Evolutionary conservation across 192 early-diverging fungal species (phyloP).

Genomic region (Thamnidium elegans): DNA sequence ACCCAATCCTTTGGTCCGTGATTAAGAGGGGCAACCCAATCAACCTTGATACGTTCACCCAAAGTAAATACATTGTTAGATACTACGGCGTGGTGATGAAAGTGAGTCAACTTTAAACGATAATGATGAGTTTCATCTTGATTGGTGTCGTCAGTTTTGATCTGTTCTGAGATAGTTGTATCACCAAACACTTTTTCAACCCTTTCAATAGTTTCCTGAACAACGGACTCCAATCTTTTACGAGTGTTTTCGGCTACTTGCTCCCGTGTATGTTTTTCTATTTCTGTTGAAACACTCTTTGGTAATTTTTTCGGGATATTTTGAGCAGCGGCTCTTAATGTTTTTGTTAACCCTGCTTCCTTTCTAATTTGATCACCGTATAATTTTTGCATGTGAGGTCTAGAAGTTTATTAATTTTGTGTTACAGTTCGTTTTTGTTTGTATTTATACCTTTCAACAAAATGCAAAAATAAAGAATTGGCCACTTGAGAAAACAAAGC

Average conservation of each 20-base stretch:
- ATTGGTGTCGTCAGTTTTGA: no score
- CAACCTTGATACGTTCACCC: slow-evolving; percentile 74
- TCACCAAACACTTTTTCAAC: no score
- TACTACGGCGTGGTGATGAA: no score
- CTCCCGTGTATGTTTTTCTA: not conserved
- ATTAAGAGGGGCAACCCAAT: slow-evolving; percentile 67
- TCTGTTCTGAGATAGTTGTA: no score
- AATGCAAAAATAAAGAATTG: slow-evolving; percentile 78
- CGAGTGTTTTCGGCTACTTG: no score
- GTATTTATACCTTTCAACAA: slow-evolving; percentile 61
- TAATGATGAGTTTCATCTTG: no score
- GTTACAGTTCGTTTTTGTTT: not conserved
- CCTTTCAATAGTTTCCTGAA: no score
- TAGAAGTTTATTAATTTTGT: slow-evolving; percentile 14
- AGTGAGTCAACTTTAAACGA: no score
- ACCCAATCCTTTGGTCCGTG: slow-evolving; percentile 85
- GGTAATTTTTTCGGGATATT: slow-evolving; percentile 55
- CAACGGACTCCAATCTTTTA: no score
- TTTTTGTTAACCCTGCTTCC: slow-evolving; percentile 76
- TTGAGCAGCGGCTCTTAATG: slow-evolving; percentile 51
- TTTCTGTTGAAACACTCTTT: slow-evolving; percentile 40
- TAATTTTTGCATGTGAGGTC: slow-evolving; percentile 85
- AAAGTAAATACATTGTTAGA: slow-evolving; percentile 40
- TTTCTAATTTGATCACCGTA: slow-evolving; percentile 85
- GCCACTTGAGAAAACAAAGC: slow-evolving; percentile 80